Evolutionary conservation across 192 early-diverging fungal genomes (phyloP).

Genomic region (Podila horticola): DNA sequence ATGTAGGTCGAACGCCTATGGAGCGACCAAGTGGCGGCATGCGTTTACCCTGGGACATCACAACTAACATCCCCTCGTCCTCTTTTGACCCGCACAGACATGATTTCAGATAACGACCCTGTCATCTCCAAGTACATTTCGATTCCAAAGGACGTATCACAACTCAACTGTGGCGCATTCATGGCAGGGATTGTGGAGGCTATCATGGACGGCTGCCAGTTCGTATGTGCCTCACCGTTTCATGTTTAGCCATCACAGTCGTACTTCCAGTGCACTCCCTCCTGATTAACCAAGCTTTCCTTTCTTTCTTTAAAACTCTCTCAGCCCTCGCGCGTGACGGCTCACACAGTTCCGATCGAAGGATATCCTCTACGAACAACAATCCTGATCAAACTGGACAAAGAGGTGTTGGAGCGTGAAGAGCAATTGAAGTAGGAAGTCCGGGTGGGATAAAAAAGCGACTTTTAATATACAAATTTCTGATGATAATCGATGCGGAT

Average conservation of each 20-base stretch:
- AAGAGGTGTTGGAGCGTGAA: conserved; percentile 80
- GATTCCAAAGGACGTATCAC: conserved; percentile 92
- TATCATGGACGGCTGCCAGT: conserved; percentile 89
- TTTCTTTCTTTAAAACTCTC: background rate
- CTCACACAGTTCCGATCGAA: conserved; percentile 90
- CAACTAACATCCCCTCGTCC: background rate
- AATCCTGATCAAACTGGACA: conserved; percentile 95
- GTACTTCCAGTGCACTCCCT: too few species aligned
- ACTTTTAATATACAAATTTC: background rate
- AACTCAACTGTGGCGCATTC: conserved; percentile 94
- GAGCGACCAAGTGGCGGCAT: background rate
- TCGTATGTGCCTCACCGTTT: conserved; percentile 66
- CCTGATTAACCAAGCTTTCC: background rate
- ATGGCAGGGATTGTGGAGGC: conserved; percentile 97
- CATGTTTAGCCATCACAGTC: background rate
- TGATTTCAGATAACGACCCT: conserved; percentile 99
- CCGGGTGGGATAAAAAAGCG: background rate
- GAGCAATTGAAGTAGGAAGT: conserved; percentile 66
- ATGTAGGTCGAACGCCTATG: conserved; percentile 64
- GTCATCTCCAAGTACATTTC: conserved; percentile 90
- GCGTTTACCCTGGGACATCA: background rate
- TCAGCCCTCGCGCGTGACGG: conserved; percentile 88
- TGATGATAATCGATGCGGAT: background rate
- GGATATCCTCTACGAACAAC: conserved; percentile 91
- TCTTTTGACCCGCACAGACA: conserved; percentile 68